Conservation (phyloP, 768 basidiomycete species). For the Holtermanniella nyarrowii region DNA sequence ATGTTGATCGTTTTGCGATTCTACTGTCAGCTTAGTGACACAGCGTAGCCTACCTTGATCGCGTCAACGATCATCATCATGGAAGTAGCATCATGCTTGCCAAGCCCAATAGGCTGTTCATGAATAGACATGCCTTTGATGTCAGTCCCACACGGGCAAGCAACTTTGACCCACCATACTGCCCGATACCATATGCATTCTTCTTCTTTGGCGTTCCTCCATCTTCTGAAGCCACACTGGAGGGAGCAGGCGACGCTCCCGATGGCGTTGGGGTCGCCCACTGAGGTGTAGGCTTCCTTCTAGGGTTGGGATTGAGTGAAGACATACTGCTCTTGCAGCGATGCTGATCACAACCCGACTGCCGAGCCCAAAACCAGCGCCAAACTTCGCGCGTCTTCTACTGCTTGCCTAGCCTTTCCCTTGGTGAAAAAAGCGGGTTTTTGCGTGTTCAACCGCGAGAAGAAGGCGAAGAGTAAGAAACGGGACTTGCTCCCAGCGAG, state of each 20-base stretch:
- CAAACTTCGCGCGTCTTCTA: too few relatives aligned
- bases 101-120: not conserved
- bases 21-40: not conserved
- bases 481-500: not conserved
- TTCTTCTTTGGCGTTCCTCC: not conserved
- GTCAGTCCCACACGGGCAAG: too few relatives aligned
- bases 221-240: not conserved
- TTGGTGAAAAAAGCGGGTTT: too few relatives aligned
- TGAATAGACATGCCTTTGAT: too few relatives aligned
- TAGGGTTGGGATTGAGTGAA: not conserved
- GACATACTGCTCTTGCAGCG: too few relatives aligned
- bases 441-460: not conserved
- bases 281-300: not conserved
- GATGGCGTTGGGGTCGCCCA: not conserved
- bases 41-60: not conserved
- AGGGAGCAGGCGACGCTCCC: not conserved
- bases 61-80: not conserved
- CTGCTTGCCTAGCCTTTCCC: too few relatives aligned
- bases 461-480: not conserved
- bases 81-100: not conserved
- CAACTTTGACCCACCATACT: not conserved
- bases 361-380: too few relatives aligned
- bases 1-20: not conserved
- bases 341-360: too few relatives aligned
- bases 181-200: not conserved